phyloP scores from a whole-genome alignment of 805 yeast genomes.

The Grigorovia yakushimaensis region DNA sequence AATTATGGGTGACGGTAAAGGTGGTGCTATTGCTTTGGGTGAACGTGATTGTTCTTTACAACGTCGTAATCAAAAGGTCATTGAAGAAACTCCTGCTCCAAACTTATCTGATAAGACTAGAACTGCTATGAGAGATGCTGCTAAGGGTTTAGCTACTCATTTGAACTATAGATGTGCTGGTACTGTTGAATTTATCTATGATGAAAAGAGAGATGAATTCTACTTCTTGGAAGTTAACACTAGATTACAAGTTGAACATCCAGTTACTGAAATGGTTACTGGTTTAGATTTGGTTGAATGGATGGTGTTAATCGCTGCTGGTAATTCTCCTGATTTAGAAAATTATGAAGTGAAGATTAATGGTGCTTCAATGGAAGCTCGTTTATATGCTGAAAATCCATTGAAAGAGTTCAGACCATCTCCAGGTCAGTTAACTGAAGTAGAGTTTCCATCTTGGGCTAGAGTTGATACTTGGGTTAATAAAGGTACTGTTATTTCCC shows the following conservation, averaged over 20 bases:
- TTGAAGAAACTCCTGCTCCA: constrained; percentile 98
- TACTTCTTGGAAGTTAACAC: constrained; percentile 95
- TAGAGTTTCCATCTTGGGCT: constrained; percentile 80
- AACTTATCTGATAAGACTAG: constrained; percentile 77
- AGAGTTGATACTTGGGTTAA: constrained; percentile 92
- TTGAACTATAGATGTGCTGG: constrained; percentile 95
- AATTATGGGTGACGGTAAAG: constrained; percentile 92
- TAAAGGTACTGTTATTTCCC: constrained; percentile 77
- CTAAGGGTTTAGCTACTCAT: constrained; percentile 70
- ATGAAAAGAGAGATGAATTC: constrained; percentile 75
- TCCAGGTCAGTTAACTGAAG: constrained; percentile 87
- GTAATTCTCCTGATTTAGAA: constrained; percentile 69
- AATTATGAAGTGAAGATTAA: constrained; percentile 44
- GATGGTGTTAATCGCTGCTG: constrained; percentile 92
- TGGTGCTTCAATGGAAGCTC: constrained; percentile 95
- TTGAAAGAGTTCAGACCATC: constrained; percentile 91
- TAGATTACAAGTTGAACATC: constrained; percentile 95
- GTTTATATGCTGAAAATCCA: constrained; percentile 95
- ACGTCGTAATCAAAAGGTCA: constrained; percentile 91
- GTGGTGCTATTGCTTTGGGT: constrained; percentile 87
- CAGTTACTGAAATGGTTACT: constrained; percentile 90
- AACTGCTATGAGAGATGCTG: constrained; percentile 63
- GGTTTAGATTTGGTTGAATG: constrained; percentile 93
- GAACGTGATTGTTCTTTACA: constrained; percentile 97
- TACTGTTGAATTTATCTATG: constrained; percentile 92